Conservation (phyloP, 371 early-diverging fungal species). For the Parasitella parasitica region DNA sequence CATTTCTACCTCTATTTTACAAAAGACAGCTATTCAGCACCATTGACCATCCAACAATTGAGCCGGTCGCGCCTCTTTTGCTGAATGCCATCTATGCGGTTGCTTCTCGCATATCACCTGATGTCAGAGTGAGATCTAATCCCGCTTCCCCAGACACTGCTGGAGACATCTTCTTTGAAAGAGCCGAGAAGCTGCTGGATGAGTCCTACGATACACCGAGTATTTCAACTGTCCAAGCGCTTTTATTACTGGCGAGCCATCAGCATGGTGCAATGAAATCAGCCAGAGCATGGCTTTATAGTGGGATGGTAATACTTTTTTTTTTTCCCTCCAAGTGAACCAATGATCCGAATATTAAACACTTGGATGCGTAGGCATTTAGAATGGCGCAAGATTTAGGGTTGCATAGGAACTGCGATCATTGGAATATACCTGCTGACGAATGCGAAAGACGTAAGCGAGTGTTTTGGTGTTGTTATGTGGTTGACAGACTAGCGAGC, state of each 20-base stretch:
- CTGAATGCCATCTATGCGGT: slow-evolving; percentile 53
- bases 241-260: slow-evolving; percentile 53
- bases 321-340: not conserved
- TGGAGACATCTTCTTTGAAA: slow-evolving; percentile 47
- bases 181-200: slow-evolving; percentile 51
- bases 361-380: slow-evolving; percentile 50
- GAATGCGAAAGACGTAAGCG: slow-evolving; percentile 49
- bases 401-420: slow-evolving; percentile 45
- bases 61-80: slow-evolving; percentile 41
- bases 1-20: slow-evolving; percentile 56
- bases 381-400: slow-evolving; percentile 56
- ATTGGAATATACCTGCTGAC: slow-evolving; percentile 41
- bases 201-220: slow-evolving; percentile 57
- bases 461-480: slow-evolving; percentile 54
- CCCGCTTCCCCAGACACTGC: slow-evolving; percentile 36
- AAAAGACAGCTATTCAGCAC: slow-evolving; percentile 21
- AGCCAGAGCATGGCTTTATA: slow-evolving; percentile 50
- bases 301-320: slow-evolving; percentile 43
- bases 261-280: slow-evolving; percentile 55
- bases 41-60: slow-evolving; percentile 6
- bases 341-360: too few species aligned
- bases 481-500: slow-evolving; percentile 45
- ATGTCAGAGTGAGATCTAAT: slow-evolving; percentile 36
- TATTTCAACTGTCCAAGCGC: slow-evolving; percentile 61
- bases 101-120: slow-evolving; percentile 47